These are phyloP conservation scores for Metschnikowia rubicola DNA, from an alignment of 805 yeast species.

Conservation along the genomic window DNA sequence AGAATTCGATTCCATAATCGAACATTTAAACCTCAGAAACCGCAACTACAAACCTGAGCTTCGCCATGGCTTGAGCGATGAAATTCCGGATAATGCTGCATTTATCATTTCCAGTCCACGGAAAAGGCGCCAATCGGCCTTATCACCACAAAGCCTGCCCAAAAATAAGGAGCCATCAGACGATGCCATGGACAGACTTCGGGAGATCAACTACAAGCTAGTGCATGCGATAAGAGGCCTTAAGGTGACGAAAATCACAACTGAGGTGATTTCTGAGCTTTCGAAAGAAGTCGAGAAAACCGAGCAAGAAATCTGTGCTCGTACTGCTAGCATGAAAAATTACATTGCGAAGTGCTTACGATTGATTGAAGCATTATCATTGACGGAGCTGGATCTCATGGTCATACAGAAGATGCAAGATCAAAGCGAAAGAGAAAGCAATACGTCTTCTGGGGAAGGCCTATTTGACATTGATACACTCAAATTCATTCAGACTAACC, in stretches of 20 bases:
- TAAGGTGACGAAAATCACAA: slow-evolving; percentile 36
- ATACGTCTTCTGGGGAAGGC: slow-evolving; percentile 22
- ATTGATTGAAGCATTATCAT: slow-evolving; percentile 25
- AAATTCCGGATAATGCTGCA: slow-evolving; percentile 10
- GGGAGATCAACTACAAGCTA: slow-evolving; percentile 37
- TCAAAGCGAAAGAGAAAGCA: neutral
- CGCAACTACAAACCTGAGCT: slow-evolving; percentile 5
- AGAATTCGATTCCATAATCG: slow-evolving; percentile 28
- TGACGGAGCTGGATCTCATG: slow-evolving; percentile 31
- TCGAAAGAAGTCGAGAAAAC: slow-evolving; percentile 25
- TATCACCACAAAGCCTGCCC: neutral
- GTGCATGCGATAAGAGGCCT: slow-evolving; percentile 34
- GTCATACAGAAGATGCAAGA: slow-evolving; percentile 31
- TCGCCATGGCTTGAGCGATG: slow-evolving; percentile 4
- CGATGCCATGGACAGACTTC: slow-evolving; percentile 22
- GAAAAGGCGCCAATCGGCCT: slow-evolving; percentile 4
- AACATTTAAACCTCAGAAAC: slow-evolving; percentile 19
- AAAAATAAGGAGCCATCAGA: neutral
- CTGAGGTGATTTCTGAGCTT: slow-evolving; percentile 23
- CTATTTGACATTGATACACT: slow-evolving; percentile 38
- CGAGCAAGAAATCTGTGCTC: slow-evolving; percentile 22
- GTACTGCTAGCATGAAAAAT: slow-evolving; percentile 24
- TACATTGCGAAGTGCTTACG: slow-evolving; percentile 26
- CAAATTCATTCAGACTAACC: slow-evolving; percentile 32
- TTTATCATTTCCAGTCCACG: slow-evolving; percentile 20